A percentile compares a stretch with the other conserved stretches of the same genome.
phyloP scores from a whole-genome alignment of 2,329 filamentous ascomycete genomes.

The Ceratocystis harringtonii region DNA sequence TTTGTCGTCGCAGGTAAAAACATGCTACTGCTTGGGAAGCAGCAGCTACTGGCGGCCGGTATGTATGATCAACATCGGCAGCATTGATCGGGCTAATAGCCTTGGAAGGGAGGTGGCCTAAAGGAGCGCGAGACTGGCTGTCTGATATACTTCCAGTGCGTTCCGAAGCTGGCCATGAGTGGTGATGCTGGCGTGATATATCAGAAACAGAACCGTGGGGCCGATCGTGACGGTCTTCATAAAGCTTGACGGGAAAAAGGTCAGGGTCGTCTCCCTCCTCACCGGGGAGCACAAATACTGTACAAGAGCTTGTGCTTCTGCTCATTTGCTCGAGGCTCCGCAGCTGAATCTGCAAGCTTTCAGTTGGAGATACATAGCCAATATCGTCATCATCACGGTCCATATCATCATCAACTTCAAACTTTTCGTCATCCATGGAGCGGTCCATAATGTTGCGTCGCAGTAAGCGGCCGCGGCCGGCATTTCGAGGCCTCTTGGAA shows the following conservation, averaged over 20 bases:
- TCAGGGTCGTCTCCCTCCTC: constrained; percentile 69
- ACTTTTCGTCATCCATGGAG: constrained; percentile 8
- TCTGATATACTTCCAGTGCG: constrained; percentile 30
- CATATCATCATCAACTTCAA: constrained; percentile 9
- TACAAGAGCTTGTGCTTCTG: constrained; percentile 64
- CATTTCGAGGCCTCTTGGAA: constrained; percentile 9
- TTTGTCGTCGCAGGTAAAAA: constrained; percentile 49
- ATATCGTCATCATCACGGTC: constrained; percentile 13
- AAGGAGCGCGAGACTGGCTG: constrained; percentile 36
- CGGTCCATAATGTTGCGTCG: constrained; percentile 4
- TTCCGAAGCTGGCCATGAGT: constrained; percentile 37
- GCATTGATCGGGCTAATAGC: constrained; percentile 54
- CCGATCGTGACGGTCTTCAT: constrained; percentile 44
- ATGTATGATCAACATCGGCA: constrained; percentile 72
- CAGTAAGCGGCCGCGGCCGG: neutral
- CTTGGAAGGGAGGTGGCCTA: constrained; percentile 44
- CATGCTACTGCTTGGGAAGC: constrained; percentile 64
- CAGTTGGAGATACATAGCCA: constrained; percentile 12
- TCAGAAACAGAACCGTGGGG: constrained; percentile 19
- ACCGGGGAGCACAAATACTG: constrained; percentile 61
- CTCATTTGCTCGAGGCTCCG: constrained; percentile 77
- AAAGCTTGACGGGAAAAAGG: constrained; percentile 57
- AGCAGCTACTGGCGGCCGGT: constrained; percentile 62
- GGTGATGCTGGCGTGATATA: neutral
- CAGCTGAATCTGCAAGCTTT: constrained; percentile 49